Conservation (phyloP, 1,284 basidiomycete genomes). For the Puccinia novopanici region DNA sequence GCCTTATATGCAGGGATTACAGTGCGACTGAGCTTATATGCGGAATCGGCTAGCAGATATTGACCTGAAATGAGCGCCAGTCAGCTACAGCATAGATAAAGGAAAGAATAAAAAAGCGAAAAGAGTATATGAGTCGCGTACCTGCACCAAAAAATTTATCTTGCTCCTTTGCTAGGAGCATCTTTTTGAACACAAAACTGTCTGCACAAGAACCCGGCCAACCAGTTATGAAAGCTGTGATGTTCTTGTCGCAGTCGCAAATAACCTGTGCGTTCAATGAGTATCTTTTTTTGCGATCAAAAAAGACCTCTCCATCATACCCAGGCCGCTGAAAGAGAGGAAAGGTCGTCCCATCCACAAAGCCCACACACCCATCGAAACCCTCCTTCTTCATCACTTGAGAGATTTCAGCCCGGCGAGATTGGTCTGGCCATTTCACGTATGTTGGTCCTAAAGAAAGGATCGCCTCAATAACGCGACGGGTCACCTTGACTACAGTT, state of each 20-base stretch:
- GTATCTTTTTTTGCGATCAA: background rate
- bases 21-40: background rate
- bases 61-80: background rate
- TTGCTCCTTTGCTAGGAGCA: background rate
- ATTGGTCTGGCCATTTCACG: background rate
- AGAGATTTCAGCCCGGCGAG: background rate
- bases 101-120: background rate
- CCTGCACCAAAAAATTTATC: slow-evolving; percentile 3
- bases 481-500: slow-evolving; percentile 13
- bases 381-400: no score
- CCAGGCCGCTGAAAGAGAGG: background rate
- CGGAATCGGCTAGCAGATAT: slow-evolving; percentile 22
- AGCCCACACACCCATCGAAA: no score
- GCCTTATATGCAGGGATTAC: background rate
- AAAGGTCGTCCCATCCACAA: background rate
- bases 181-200: slow-evolving; percentile 1
- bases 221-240: slow-evolving; percentile 16
- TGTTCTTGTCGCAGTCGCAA: slow-evolving; percentile 30
- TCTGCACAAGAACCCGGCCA: no score
- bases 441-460: background rate
- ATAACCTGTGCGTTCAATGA: background rate
- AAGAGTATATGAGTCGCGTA: background rate
- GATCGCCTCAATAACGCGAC: background rate
- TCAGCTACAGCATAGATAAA: background rate
- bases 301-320: background rate